A percentile compares a stretch with the other conserved stretches of the same genome.
These are phyloP conservation scores for Phaeosphaeria sp. DNA, from an alignment of 2,329 filamentous ascomycete species.

Conservation along the genomic window DNA sequence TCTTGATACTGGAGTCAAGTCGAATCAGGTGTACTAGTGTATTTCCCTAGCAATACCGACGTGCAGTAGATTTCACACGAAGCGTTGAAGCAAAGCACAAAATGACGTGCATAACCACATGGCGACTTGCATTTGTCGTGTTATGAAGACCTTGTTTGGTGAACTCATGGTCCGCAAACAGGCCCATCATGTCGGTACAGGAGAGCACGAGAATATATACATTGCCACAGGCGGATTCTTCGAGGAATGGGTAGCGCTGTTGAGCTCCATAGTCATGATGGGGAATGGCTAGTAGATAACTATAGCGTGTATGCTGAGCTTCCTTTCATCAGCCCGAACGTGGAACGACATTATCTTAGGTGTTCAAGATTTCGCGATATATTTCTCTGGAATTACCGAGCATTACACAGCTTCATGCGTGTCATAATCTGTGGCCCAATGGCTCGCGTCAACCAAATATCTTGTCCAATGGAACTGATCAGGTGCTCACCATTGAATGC, in stretches of 20 bases:
- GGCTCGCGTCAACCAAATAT: not conserved
- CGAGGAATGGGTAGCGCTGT: not conserved
- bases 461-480: not conserved
- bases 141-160: not conserved
- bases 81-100: not conserved
- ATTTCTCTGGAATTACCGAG: not conserved
- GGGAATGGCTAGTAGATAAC: not conserved
- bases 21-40: too few relatives aligned
- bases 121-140: constrained; percentile 2
- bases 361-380: not conserved
- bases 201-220: not conserved
- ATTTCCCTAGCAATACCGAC: not conserved
- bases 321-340: not conserved
- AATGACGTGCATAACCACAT: constrained; percentile 7
- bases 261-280: not conserved
- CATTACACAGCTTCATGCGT: not conserved
- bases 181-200: not conserved
- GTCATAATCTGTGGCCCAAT: not conserved
- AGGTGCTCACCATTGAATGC: not conserved
- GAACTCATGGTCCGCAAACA: not conserved
- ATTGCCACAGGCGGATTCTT: not conserved
- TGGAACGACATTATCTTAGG: not conserved
- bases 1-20: too few relatives aligned
- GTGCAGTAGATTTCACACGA: not conserved
- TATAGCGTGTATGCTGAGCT: not conserved